Conservation (phyloP, 73 alveolate species). For the Paramecium biaurelia region DNA sequence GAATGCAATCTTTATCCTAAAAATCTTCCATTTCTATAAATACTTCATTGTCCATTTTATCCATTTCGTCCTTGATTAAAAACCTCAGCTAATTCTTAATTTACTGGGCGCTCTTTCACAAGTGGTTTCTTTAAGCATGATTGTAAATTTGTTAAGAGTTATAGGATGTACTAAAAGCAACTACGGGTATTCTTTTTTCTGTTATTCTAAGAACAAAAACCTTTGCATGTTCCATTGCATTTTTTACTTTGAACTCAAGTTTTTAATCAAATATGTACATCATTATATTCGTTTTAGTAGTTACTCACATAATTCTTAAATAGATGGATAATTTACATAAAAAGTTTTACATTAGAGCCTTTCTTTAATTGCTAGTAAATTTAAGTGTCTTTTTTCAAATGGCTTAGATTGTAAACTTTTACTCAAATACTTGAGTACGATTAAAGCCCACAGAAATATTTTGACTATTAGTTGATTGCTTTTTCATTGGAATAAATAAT, state of each 20-base stretch:
- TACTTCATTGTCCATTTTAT: not conserved
- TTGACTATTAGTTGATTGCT: not conserved
- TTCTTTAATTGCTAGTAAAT: too few relatives aligned
- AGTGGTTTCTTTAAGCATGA: not conserved
- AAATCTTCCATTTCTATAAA: not conserved
- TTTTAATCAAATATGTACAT: not conserved
- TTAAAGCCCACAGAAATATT: not conserved
- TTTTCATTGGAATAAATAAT: not conserved
- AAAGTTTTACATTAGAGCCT: not conserved
- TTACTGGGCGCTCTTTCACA: not conserved
- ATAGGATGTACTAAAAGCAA: not conserved
- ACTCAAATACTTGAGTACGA: not conserved
- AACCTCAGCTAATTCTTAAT: not conserved
- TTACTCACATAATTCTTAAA: not conserved
- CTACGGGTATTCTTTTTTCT: not conserved
- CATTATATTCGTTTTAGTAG: not conserved
- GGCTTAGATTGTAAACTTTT: too few relatives aligned
- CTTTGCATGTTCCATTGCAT: not conserved
- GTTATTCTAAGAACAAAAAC: not conserved
- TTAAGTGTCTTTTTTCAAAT: too few relatives aligned
- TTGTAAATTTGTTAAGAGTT: not conserved
- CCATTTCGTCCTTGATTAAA: not conserved
- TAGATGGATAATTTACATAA: not conserved
- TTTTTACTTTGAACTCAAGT: not conserved
- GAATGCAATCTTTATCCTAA: not conserved